phyloP scores from a whole-genome alignment of 2,329 filamentous ascomycete genomes.

The Arthrinium phaeospermum region DNA sequence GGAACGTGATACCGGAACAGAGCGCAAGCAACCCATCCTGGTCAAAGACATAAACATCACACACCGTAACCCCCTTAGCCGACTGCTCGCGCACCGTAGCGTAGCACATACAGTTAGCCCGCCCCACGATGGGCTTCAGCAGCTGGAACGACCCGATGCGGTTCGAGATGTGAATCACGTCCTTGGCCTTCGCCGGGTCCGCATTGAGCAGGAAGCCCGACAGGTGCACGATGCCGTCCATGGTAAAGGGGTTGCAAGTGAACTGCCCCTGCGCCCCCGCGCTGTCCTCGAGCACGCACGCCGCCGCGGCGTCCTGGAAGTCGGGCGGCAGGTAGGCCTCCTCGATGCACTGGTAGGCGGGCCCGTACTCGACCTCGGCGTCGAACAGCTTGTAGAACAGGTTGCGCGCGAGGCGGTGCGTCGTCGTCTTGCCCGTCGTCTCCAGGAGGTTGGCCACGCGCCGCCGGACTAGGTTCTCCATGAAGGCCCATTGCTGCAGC shows the following conservation, averaged over 20 bases:
- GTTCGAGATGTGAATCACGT: slow-evolving; percentile 14
- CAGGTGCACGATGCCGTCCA: slow-evolving; percentile 17
- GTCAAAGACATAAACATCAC: slow-evolving; percentile 17
- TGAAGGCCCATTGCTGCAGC: slow-evolving; percentile 17
- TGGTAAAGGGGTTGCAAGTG: slow-evolving; percentile 15
- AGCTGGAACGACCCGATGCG: slow-evolving; percentile 9
- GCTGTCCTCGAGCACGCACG: slow-evolving; percentile 4
- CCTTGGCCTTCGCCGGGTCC: slow-evolving; percentile 6
- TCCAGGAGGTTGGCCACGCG: slow-evolving; percentile 2
- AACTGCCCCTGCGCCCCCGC: background rate
- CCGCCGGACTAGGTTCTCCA: slow-evolving; percentile 1
- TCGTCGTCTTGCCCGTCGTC: slow-evolving; percentile 5
- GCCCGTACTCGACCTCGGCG: slow-evolving; percentile 8
- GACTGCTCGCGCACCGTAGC: slow-evolving; percentile 17
- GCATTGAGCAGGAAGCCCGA: slow-evolving; percentile 18
- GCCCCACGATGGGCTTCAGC: background rate
- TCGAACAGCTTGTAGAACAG: slow-evolving; percentile 17
- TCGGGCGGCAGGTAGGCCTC: slow-evolving; percentile 12
- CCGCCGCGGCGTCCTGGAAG: slow-evolving; percentile 11
- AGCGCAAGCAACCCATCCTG: slow-evolving; percentile 10
- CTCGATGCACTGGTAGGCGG: slow-evolving; percentile 16
- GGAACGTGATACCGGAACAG: slow-evolving; percentile 6
- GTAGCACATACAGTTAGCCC: background rate
- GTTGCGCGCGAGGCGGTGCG: slow-evolving; percentile 14
- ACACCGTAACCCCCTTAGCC: background rate